Conservation (phyloP, 2,329 filamentous ascomycete genomes). For the Trichophyton rubrum region DNA sequence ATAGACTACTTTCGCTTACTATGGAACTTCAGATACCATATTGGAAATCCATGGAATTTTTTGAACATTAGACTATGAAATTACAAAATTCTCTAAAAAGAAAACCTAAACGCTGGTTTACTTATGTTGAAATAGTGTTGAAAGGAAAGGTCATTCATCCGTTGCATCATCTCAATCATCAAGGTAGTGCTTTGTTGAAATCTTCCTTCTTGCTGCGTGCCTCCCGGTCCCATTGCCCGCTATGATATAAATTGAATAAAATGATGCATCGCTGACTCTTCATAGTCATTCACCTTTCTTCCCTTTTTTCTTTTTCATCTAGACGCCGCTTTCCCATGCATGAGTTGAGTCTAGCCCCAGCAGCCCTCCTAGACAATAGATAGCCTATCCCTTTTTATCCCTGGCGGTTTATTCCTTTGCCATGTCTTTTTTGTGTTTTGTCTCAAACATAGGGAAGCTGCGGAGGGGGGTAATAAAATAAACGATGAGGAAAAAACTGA, state of each 20-base stretch:
- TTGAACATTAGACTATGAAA: background rate
- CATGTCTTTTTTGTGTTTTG: background rate
- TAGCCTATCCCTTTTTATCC: background rate
- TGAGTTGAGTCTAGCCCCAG: constrained; percentile 4
- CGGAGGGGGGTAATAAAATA: background rate
- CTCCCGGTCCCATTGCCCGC: background rate
- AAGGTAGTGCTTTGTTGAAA: constrained; percentile 6
- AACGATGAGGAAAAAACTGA: background rate
- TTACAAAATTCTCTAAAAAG: background rate
- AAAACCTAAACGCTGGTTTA: background rate
- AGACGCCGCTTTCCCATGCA: constrained; percentile 4
- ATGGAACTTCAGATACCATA: background rate
- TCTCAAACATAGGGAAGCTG: background rate
- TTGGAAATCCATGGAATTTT: background rate
- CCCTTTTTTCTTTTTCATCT: background rate
- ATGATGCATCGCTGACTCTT: constrained; percentile 1
- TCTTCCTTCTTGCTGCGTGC: background rate
- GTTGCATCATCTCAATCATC: constrained; percentile 5
- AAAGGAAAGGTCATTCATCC: background rate
- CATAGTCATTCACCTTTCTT: background rate
- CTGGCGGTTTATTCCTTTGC: background rate
- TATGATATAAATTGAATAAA: background rate
- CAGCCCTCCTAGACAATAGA: background rate
- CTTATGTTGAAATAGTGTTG: constrained; percentile 5
- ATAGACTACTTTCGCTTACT: background rate